These are phyloP conservation scores for Crithidia acanthocephali DNA, from an alignment of 208 protist genomes.

Conservation along the genomic window DNA sequence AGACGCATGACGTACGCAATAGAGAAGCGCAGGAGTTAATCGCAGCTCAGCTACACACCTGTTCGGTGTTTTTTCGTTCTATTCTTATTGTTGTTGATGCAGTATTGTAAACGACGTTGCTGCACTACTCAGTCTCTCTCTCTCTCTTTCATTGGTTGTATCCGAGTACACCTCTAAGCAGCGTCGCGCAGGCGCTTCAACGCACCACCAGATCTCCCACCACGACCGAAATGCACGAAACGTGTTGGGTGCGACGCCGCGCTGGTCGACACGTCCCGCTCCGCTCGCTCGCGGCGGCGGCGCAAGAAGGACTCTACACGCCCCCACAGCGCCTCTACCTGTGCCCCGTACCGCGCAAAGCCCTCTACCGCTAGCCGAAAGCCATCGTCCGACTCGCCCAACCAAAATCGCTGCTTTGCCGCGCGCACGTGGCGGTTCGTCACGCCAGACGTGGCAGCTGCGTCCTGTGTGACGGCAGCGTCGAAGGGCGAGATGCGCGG, in stretches of 20 bases:
- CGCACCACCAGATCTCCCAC: background rate
- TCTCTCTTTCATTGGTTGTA: too few relatives aligned
- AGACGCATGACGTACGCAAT: too few relatives aligned
- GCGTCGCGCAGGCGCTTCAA: constrained; percentile 14
- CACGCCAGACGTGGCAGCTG: background rate
- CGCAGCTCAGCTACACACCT: too few relatives aligned
- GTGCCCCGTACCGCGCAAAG: constrained; percentile 39
- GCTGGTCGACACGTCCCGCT: constrained; percentile 26
- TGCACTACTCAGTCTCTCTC: too few relatives aligned
- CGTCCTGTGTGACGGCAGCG: background rate
- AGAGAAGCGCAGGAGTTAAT: too few relatives aligned
- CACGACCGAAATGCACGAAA: background rate
- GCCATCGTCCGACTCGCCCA: constrained; percentile 68
- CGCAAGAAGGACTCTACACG: constrained; percentile 36
- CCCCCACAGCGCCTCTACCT: constrained; percentile 55
- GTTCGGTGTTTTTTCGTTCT: too few relatives aligned
- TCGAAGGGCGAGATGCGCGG: constrained; percentile 24
- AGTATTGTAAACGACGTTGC: too few relatives aligned
- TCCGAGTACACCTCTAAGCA: too few relatives aligned
- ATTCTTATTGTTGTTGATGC: too few relatives aligned
- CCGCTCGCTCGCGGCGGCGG: constrained; percentile 49
- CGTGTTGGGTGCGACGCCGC: background rate
- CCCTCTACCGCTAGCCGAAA: constrained; percentile 50
- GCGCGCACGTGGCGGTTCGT: background rate
- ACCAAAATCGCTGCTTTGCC: constrained; percentile 58